These are phyloP conservation scores for Naganishia vishniacii DNA, from an alignment of 768 basidiomycete genomes.

Conservation along the genomic window DNA sequence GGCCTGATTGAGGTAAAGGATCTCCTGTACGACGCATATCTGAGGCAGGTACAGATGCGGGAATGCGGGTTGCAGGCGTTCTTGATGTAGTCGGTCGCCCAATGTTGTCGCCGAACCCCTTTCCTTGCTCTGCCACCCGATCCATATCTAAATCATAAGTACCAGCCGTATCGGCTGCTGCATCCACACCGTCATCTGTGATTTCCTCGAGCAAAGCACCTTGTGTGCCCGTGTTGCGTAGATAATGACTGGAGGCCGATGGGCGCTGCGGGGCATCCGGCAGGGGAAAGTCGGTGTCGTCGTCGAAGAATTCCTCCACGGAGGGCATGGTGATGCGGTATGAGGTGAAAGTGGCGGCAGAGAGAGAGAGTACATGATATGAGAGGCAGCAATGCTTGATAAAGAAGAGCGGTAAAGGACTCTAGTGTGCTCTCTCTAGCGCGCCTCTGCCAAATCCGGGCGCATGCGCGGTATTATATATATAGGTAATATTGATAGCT, in stretches of 20 bases:
- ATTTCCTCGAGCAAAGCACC: constrained; percentile 79
- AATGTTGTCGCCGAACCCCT: constrained; percentile 17
- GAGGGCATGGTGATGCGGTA: constrained; percentile 18
- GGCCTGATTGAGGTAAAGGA: neutral
- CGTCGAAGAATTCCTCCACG: constrained; percentile 65
- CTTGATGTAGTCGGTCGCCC: constrained; percentile 26
- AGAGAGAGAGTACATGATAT: neutral
- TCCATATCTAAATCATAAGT: constrained; percentile 27
- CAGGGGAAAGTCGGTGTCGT: constrained; percentile 84
- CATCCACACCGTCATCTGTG: constrained; percentile 58
- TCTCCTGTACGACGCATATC: constrained; percentile 5
- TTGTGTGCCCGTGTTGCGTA: constrained; percentile 62
- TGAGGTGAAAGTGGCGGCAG: neutral
- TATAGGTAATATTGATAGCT: too few species aligned
- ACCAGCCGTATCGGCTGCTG: constrained; percentile 42
- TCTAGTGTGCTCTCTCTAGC: too few species aligned
- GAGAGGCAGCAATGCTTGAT: neutral
- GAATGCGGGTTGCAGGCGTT: neutral
- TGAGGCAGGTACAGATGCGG: neutral
- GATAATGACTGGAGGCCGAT: constrained; percentile 31
- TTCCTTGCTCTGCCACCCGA: constrained; percentile 23
- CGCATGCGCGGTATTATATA: too few species aligned
- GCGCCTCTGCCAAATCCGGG: too few species aligned
- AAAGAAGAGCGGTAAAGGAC: too few species aligned
- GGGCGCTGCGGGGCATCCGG: constrained; percentile 54